Evolutionary conservation across 2,329 filamentous ascomycete genomes (phyloP), one percentile per base, ranked within the genome.

Genomic region (Phyllosticta paracitricarpa): DNA sequence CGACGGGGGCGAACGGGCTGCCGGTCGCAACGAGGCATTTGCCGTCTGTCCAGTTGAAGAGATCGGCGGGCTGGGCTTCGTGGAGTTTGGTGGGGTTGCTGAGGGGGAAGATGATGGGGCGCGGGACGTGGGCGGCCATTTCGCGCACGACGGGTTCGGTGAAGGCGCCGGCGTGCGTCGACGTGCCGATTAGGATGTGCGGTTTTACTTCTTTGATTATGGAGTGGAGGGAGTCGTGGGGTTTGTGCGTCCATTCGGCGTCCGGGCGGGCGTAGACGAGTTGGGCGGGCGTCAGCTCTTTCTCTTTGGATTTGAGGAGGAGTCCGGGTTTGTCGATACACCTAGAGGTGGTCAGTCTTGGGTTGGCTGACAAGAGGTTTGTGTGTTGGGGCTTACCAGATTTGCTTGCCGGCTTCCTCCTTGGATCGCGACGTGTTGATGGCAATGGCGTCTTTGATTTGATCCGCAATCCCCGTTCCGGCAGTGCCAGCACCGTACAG

Each of bases 91-190:
- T 96, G 0, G 91, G 91, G 72, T 96, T 96, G 2, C 88, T 93
- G 1, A 96, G 81, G 0, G 91, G 91, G 63, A 96, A 84, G 69
- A 97, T 88, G 71, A 96, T 93, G n/a, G 91, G 91, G 0, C 87
- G 81, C 0, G 87, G 79, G 2, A 88, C 83, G 67, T 91, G 83
- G 40, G 81, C 79, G 1, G 87, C 84, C 90, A 96, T 95, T 66
- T 88, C 88, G 54, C 81, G 79, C 10, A 95, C 79, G 28, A 91
- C 76, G 2, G 89, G 82, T 66, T 91, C 78, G 0, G 88, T 93
- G 74, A 96, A 96, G 0, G 89, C 78, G 2, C 83, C 83, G 0
- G 89, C 87, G 9, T 86, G 83, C 0, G 91, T 96, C 0, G 89
- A 94, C 0, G 90, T 95, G 12, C 91, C 91, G 63, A 96, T 85